Evolutionary conservation across 495 filamentous ascomycete species (phyloP), one percentile per base, ranked within the genome.

Genomic region (Cetradonia linearis): DNA sequence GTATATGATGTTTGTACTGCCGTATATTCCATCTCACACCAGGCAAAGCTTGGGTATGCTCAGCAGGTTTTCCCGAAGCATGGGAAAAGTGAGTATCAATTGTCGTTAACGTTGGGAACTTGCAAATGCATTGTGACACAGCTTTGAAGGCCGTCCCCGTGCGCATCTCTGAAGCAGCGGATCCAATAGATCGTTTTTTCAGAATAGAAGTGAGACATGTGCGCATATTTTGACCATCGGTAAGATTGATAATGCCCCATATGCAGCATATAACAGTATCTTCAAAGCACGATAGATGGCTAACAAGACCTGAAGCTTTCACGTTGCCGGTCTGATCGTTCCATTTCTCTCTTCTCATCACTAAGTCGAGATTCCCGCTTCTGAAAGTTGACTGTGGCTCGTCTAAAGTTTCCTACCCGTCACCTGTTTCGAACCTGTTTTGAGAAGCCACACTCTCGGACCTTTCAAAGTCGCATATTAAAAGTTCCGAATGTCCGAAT

Each of bases 61-160:
- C 53, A n/a, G 58, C 64, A 48, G 64, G 64, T 23, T 66, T 66
- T 14, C 57, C 55, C 18, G 46, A 66, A 57, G 64, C 64, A 20
- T 66, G 64, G 64, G 44, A 61, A 42, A 28, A 63, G 61, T 63
- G 37, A 61, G 59, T 47, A 14, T 36, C 23, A 23, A 18, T 13
- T 54, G 16, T 25, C 25, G 52, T 48, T 20, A 14, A 53, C 13
- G 1, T 34, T 10, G 27, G 23, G 10, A 34, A 16, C 14, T 23
- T 57, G 55, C 63, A 62, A 25, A 65, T 34, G 49, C 13, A 33
- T 52, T 47, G n/a, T 36, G 14, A 31, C 28, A 54, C 34, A 60
- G 62, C n/a, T 50, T 37, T 34, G 62, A 61, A 27, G 64, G 64
- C 27, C 61, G 62, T 49, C 64, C 64, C 30, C 55, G 50, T 20